Base-by-base conservation (phyloP, 2,329 filamentous ascomycete species). In the Incumbomyces delicatus region DNA sequence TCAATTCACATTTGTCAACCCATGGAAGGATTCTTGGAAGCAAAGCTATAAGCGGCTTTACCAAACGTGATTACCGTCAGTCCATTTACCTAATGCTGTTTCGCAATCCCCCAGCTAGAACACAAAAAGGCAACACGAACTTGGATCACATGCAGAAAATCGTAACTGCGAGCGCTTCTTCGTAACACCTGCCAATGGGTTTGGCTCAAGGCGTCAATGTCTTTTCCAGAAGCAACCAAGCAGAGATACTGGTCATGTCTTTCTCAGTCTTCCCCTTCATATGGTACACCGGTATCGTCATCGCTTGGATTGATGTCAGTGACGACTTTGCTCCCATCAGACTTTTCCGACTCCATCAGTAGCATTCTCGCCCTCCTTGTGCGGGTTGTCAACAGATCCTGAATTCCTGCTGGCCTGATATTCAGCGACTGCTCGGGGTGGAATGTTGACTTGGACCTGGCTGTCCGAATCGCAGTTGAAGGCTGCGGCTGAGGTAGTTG, bases 371-470 rank as follows among this genome's bases (percentile, higher is more conserved):
- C 35, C 45, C 14, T 48, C 37, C 22, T 36, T 30, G 8, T 22
- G 37, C 30, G 3, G 31, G 22, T 36, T 31, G 6, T 45, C 38
- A 20, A 41, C 46, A 31, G 39, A 36, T n/a, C 44, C 33, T 17
- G 14, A 30, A 31, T 2, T n/a, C 31, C 14, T 38, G 16, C 31
- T 36, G 14, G 14, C 22, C 32, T 18, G 32, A n/a, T 16, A 14
- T 13, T 34, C 29, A 7, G 27, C 14, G 18, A 20, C 36, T 27
- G 10, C 2, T 29, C 40, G 27, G n/a, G 40, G 11, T 16, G 40
- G 40, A 14, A 42, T 20, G 22, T 30, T 16, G 30, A 42, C 40
- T 33, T 42, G 3, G 40, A 42, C 40, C 16, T 42, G n/a, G n/a
- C 4, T 30, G 20, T 41, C 14, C 22, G 22, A 8, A 27, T 27